Evolutionary conservation across 176 grass and related monocot species (phyloP).

Genomic region (Pontederia paniculata): DNA sequence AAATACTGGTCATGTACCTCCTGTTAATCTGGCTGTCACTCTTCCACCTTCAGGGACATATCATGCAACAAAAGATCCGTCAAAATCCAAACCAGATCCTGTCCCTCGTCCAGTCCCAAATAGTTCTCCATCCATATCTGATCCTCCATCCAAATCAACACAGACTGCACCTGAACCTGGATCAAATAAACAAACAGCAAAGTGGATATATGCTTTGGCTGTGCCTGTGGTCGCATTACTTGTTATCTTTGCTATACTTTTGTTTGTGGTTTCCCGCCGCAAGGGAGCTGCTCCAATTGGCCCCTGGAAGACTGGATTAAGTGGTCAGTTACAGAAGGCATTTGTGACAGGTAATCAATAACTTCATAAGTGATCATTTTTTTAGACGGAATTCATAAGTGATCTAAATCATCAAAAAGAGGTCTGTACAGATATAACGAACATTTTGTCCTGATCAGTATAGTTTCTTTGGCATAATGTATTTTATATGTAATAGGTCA

Average conservation of each 20-base stretch:
- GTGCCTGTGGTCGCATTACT: constrained; percentile 37
- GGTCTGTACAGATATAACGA: too few species aligned
- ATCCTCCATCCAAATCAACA: background rate
- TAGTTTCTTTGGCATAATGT: too few species aligned
- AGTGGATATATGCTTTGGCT: constrained; percentile 39
- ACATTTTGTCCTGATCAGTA: too few species aligned
- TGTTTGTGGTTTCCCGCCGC: constrained; percentile 42
- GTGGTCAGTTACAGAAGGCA: constrained; percentile 95
- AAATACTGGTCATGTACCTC: constrained; percentile 13
- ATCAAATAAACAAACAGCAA: constrained; percentile 22
- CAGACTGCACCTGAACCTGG: constrained; percentile 1
- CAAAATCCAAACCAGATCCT: background rate
- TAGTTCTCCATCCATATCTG: background rate
- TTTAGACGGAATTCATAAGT: too few species aligned
- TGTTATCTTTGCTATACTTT: constrained; percentile 27
- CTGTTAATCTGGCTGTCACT: constrained; percentile 23
- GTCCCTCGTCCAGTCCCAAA: constrained; percentile 11
- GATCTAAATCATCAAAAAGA: constrained; percentile 1
- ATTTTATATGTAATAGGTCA: too few species aligned
- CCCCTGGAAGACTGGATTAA: constrained; percentile 92
- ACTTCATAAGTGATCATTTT: background rate
- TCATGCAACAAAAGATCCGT: constrained; percentile 24
- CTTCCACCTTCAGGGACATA: constrained; percentile 58
- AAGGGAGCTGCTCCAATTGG: constrained; percentile 56
- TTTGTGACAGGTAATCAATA: constrained; percentile 78